Evolutionary conservation across 441 rosid genomes (phyloP).

Genomic region (Populus trichocarpa): DNA sequence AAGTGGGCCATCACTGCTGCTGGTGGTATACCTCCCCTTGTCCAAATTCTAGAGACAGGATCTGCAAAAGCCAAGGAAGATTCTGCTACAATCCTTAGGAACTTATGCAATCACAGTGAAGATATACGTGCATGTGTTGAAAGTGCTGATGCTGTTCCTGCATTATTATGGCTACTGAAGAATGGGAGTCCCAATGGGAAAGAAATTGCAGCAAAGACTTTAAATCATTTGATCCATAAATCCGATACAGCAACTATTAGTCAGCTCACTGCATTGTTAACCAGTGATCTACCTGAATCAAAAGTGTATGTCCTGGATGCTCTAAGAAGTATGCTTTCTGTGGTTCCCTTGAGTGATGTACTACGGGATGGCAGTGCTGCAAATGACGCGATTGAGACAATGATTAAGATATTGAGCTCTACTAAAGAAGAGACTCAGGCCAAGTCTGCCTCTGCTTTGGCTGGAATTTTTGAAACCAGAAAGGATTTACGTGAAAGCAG

Average conservation of each 20-base stretch:
- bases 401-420: constrained; percentile 84
- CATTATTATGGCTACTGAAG: constrained; percentile 95
- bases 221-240: constrained; percentile 94
- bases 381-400: constrained; percentile 96
- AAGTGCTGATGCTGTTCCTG: constrained; percentile 99
- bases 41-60: constrained; percentile 97
- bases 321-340: constrained; percentile 90
- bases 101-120: constrained; percentile 99
- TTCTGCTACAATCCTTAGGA: constrained; percentile 94
- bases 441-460: constrained; percentile 90
- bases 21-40: constrained; percentile 99
- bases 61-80: constrained; percentile 99
- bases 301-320: constrained; percentile 95
- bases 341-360: constrained; percentile 74
- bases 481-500: constrained; percentile 93
- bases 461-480: constrained; percentile 79
- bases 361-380: constrained; percentile 97
- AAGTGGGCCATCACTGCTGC: constrained; percentile 99
- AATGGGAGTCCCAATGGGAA: constrained; percentile 97
- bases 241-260: constrained; percentile 99
- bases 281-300: constrained; percentile 97
- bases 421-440: constrained; percentile 95
- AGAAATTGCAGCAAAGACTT: constrained; percentile 97
- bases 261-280: constrained; percentile 92
- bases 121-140: constrained; percentile 99